phyloP scores from a whole-genome alignment of 2,329 filamentous ascomycete genomes.

The Colletotrichum eremochloae region DNA sequence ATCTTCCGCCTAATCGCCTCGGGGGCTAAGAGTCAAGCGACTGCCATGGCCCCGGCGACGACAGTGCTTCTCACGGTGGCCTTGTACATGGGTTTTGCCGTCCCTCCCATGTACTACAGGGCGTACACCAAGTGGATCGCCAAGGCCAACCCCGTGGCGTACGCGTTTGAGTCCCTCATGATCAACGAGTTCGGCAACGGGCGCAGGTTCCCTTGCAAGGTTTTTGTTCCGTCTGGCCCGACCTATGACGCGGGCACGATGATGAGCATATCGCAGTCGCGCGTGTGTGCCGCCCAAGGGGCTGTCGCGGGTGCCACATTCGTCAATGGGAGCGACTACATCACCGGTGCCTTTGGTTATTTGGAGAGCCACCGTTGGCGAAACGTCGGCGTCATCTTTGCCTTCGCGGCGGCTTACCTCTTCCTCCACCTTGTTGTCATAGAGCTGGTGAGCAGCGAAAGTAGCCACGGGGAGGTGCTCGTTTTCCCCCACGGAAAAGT shows the following conservation, averaged over 20 bases:
- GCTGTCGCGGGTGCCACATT: slow-evolving; percentile 15
- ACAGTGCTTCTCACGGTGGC: slow-evolving; percentile 29
- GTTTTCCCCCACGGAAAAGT: slow-evolving; percentile 35
- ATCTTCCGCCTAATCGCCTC: slow-evolving; percentile 77
- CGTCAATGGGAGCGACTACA: slow-evolving; percentile 32
- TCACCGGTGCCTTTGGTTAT: slow-evolving; percentile 28
- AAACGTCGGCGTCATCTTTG: slow-evolving; percentile 37
- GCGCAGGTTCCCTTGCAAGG: slow-evolving; percentile 28
- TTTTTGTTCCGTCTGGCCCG: slow-evolving; percentile 30
- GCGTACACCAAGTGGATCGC: slow-evolving; percentile 32
- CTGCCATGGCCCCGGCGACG: slow-evolving; percentile 32
- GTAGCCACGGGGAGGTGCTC: slow-evolving; percentile 34
- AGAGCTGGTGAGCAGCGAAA: slow-evolving; percentile 30
- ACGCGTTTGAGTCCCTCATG: slow-evolving; percentile 37
- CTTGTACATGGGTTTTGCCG: slow-evolving; percentile 37
- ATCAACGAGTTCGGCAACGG: slow-evolving; percentile 37
- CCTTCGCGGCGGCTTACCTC: slow-evolving; percentile 12
- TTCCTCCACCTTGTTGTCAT: slow-evolving; percentile 31
- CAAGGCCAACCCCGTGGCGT: slow-evolving; percentile 32
- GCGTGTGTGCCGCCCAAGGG: slow-evolving; percentile 24
- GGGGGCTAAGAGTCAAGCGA: slow-evolving; percentile 63
- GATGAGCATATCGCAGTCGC: slow-evolving; percentile 7
- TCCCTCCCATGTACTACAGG: slow-evolving; percentile 33
- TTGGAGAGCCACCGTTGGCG: slow-evolving; percentile 26
- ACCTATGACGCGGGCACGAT: slow-evolving; percentile 39